Evolutionary conservation across 78 protist genomes (phyloP).

Genomic region (Chrysochromulina tobinii): DNA sequence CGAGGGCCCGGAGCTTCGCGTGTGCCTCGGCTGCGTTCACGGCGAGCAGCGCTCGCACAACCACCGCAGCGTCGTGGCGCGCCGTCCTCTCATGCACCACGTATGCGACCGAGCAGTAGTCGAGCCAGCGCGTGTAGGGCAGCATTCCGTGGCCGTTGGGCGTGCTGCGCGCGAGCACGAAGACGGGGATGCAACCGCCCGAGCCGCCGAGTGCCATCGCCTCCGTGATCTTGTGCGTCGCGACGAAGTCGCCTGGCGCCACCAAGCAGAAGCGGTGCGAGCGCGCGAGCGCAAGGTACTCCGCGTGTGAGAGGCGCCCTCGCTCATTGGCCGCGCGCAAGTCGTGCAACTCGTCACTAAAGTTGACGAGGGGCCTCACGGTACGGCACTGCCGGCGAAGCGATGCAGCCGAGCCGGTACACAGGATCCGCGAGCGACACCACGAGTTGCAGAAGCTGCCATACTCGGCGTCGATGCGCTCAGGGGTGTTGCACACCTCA

Average conservation of each 20-base stretch:
- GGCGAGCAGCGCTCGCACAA: background rate
- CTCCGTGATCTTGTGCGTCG: background rate
- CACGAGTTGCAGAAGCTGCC: too few species aligned
- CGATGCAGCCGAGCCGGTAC: too few species aligned
- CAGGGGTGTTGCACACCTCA: too few species aligned
- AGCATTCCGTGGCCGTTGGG: background rate
- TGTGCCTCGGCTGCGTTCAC: background rate
- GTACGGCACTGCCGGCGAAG: too few species aligned
- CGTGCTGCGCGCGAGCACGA: background rate
- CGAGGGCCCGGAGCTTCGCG: background rate
- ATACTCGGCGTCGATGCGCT: too few species aligned
- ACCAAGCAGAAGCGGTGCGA: background rate
- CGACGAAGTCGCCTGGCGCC: background rate
- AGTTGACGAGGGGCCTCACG: too few species aligned
- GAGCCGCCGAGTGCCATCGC: background rate
- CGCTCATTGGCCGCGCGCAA: too few species aligned
- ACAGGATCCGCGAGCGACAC: too few species aligned
- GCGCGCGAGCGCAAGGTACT: background rate
- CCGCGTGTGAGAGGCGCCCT: background rate
- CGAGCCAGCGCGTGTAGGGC: background rate
- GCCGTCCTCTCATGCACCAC: background rate
- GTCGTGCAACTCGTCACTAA: background rate
- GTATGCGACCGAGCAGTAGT: background rate
- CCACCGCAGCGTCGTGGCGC: background rate
- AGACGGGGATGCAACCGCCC: constrained; percentile 7